These are phyloP conservation scores for Biancaea sappan DNA, from an alignment of 306 rosid species.

Conservation along the genomic window DNA sequence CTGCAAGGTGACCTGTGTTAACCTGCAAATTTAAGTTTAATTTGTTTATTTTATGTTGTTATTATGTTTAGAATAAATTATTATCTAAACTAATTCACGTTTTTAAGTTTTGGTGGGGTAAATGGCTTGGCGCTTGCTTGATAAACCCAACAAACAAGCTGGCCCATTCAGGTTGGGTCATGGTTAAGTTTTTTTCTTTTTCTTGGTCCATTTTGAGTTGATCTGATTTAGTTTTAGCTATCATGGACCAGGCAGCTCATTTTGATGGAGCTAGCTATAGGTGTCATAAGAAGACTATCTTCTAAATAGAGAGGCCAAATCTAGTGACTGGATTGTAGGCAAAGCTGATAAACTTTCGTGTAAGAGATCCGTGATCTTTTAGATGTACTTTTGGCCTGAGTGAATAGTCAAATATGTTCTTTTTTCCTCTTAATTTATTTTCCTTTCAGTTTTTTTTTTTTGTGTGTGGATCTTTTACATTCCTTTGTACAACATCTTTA, in stretches of 20 bases:
- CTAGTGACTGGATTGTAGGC: neutral
- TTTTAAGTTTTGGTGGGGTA: neutral
- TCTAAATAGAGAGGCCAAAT: too few species aligned
- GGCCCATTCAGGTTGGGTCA: neutral
- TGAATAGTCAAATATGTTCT: neutral
- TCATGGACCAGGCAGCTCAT: too few species aligned
- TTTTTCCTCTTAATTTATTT: neutral
- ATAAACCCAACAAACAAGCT: neutral
- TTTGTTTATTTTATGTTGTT: neutral
- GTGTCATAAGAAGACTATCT: too few species aligned
- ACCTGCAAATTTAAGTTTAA: neutral
- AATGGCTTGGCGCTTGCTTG: neutral
- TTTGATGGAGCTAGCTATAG: too few species aligned
- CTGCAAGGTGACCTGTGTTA: neutral
- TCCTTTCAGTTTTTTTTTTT: neutral
- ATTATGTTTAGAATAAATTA: neutral
- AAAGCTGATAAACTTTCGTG: neutral
- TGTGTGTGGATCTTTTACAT: neutral
- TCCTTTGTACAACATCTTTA: neutral
- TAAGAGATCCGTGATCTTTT: slow-evolving; percentile 14
- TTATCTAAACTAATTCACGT: neutral
- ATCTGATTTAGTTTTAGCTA: too few species aligned
- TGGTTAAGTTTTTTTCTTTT: too few species aligned
- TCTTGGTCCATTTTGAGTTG: too few species aligned
- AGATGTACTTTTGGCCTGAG: neutral